Evolutionary conservation across 2,329 filamentous ascomycete genomes (phyloP).

Genomic region (Endocalyx cinctus): DNA sequence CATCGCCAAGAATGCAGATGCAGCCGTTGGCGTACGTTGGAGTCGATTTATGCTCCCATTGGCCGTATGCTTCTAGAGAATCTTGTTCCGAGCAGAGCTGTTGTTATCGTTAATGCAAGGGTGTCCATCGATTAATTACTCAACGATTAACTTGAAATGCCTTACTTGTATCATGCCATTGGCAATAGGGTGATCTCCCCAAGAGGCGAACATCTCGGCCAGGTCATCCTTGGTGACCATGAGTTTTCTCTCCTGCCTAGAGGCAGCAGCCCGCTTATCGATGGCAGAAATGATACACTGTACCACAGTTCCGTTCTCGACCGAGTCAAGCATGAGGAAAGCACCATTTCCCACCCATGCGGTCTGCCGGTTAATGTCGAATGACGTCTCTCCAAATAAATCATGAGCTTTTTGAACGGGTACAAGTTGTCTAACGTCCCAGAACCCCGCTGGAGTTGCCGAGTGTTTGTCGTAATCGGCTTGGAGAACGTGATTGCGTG

Average conservation of each 20-base stretch:
- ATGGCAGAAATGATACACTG: not conserved
- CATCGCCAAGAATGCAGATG: not conserved
- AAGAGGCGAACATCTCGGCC: conserved; percentile 1
- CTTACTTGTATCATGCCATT: conserved; percentile 5
- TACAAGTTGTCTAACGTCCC: not conserved
- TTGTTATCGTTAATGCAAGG: not conserved
- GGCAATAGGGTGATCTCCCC: conserved; percentile 4
- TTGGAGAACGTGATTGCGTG: conserved; percentile 1
- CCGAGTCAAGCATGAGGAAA: not conserved
- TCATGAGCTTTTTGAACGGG: not conserved
- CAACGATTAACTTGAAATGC: too few relatives aligned
- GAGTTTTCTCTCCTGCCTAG: conserved; percentile 1
- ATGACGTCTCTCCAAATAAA: not conserved
- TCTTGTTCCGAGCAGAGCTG: conserved; percentile 1
- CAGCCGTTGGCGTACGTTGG: conserved; percentile 1
- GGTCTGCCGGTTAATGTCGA: not conserved
- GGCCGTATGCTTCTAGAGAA: not conserved
- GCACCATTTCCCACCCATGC: not conserved
- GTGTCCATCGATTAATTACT: too few relatives aligned
- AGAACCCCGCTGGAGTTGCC: conserved; percentile 1
- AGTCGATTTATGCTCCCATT: conserved; percentile 4
- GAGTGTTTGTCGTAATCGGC: not conserved
- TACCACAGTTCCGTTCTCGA: not conserved
- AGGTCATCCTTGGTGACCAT: not conserved
- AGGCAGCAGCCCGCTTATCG: not conserved